Evolutionary conservation across 768 basidiomycete genomes (phyloP).

Genomic region (Steccherinum ochraceum): DNA sequence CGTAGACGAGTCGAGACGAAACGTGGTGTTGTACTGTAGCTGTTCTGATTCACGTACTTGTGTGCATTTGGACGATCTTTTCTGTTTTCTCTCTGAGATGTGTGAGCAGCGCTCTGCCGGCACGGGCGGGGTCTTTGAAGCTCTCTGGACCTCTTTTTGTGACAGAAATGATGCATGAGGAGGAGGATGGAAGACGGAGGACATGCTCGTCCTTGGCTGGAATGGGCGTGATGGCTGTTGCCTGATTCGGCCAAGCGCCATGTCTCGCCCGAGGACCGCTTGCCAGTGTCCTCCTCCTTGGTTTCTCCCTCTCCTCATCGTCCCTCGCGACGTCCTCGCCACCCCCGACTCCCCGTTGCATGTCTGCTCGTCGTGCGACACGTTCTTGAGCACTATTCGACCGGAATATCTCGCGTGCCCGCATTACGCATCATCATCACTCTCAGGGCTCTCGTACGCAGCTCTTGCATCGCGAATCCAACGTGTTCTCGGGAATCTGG

Average conservation of each 20-base stretch:
- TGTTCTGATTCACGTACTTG: background rate
- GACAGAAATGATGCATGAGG: background rate
- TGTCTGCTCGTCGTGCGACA: background rate
- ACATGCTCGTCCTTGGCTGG: background rate
- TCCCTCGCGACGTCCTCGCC: too few relatives aligned
- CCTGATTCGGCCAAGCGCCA: background rate
- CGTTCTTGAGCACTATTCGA: background rate
- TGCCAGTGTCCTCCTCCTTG: background rate
- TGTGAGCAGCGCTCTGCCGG: background rate
- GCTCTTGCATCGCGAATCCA: background rate
- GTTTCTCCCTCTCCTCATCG: too few relatives aligned
- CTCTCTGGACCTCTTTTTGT: too few relatives aligned
- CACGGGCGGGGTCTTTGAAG: too few relatives aligned
- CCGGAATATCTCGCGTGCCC: background rate
- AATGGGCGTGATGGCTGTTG: background rate
- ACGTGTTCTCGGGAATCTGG: background rate
- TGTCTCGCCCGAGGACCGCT: background rate
- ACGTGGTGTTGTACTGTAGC: background rate
- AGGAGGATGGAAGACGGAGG: background rate
- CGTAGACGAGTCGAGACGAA: slow-evolving; percentile 18
- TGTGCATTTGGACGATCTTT: background rate
- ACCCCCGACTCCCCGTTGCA: background rate
- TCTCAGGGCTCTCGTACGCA: background rate
- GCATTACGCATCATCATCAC: background rate
- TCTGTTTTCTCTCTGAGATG: background rate